phyloP scores from a whole-genome alignment of 345 rosid genomes.

The Cardamine chenopodiifolia region DNA sequence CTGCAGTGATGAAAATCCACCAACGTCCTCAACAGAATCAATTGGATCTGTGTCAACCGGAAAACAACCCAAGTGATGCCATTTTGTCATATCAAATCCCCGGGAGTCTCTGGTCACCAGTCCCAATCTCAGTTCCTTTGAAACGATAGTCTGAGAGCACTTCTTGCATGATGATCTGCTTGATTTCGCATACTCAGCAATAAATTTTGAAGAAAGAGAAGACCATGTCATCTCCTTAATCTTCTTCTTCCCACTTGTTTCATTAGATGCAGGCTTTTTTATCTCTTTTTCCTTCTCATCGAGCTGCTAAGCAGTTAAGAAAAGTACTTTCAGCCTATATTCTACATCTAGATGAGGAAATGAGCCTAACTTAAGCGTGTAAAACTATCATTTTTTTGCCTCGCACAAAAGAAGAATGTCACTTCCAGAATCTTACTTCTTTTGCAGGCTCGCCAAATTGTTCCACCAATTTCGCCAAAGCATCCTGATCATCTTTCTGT shows the following conservation, averaged over 20 bases:
- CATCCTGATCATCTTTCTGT: constrained; percentile 43
- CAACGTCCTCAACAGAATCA: constrained; percentile 48
- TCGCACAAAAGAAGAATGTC: too few species aligned
- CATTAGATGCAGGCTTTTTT: neutral
- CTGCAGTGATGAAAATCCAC: constrained; percentile 69
- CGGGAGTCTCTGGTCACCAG: constrained; percentile 61
- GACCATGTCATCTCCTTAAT: constrained; percentile 10
- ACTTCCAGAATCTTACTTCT: constrained; percentile 14
- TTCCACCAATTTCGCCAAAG: constrained; percentile 37
- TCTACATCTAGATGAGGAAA: neutral
- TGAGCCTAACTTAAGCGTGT: neutral
- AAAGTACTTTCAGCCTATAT: neutral
- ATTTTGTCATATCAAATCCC: constrained; percentile 68
- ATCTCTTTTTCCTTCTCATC: constrained; percentile 8
- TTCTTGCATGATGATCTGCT: constrained; percentile 75
- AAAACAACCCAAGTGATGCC: constrained; percentile 78
- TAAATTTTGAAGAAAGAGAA: constrained; percentile 28
- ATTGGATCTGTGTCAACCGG: constrained; percentile 36
- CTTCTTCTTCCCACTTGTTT: constrained; percentile 5
- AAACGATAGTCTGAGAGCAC: constrained; percentile 59
- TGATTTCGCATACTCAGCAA: constrained; percentile 84
- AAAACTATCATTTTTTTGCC: too few species aligned
- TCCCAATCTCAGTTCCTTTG: constrained; percentile 63
- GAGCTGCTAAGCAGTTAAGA: constrained; percentile 11
- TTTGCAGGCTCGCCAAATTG: constrained; percentile 27